Evolutionary conservation across 78 protist species (phyloP), one percentile per base, ranked within the genome.

Genomic region (Capsaspora owczarzaki): DNA sequence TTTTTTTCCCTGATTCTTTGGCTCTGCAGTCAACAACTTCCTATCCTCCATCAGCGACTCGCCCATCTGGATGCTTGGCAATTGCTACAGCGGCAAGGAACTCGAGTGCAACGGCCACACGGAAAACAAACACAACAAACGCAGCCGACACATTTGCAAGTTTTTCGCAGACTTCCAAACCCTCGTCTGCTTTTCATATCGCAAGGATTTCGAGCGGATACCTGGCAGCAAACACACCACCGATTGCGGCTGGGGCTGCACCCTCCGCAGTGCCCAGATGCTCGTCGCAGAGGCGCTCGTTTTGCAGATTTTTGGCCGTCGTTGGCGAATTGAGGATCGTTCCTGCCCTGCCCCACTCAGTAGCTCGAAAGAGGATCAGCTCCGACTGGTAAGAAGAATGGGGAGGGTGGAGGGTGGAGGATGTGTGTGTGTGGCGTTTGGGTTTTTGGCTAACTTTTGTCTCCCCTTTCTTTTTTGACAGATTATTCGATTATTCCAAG

Each of bases 181-280:
- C 51, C 46, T 46, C n/a, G 12, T 71, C 12, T 44, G 46, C 12
- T 31, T 71, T 3, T 44, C 77, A 8, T 71, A 71, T 44, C 77
- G 77, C 22, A 1, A 23, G 14, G 37, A 71, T 29, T 71, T 71
- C 51, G 10, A 46, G 61, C 77, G 41, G 8, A 38, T 71, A 4
- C 10, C 35, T 1, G 53, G 33, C 77, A 42, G 42, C 27, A 22
- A 46, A 33, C n/a, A 29, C 61, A 46, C 51, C 44, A 27, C 78
- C 22, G 78, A 74, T 40, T 22, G 29, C 61, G 78, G 78, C 42
- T 74, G 78, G 78, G 78, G 78, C 12, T 74, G 78, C 60, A 74
- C n/a, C 61, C 43, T 74, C 1, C 78, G 78, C 78, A 25, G 35
- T 19, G 78, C 47, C n/a, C 78, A 74, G 78, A 74, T 74, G 78